Evolutionary conservation across 306 rosid genomes (phyloP), one percentile per base, ranked within the genome.

Genomic region (Quercus glauca): DNA sequence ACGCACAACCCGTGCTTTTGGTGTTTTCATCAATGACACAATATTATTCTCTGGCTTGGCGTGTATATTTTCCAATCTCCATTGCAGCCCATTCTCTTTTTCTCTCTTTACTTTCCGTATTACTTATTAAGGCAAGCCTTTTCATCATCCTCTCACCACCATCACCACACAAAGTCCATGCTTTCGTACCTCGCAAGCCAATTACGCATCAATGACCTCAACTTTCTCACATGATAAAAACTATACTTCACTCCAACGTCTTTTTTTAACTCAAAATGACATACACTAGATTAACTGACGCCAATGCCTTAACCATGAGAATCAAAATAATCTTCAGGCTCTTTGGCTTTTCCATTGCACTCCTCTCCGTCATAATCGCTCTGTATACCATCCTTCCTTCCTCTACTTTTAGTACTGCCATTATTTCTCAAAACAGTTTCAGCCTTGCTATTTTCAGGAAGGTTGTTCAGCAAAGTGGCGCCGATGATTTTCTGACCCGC

Each of bases 141-240:
- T 1, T 4, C 10, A 21, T 35, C 52, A 63, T 14, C 69, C n/a
- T 29, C 20, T 28, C 69, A 17, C 41, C 78, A 17, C 37, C 53
- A 76, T 75, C 74, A 79, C 51, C 83, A 19, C 78, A 67, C 52
- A 60, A 65, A 49, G 14, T 72, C 75, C 81, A 79, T 60, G 60
- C 82, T 83, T 85, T 82, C 93, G 86, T 91, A 69, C 72, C 92
- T 86, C 83, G 83, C 82, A 90, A 88, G 85, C 81, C 81, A 81
- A 76, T 64, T 77, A 17, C 41, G 69, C 74, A 80, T 72, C 85
- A 78, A 73, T 60, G 77, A 56, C 55, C 74, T 73, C 74, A 64
- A 41, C 45, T 2, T 85, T 68, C 74, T 71, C 79, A 72, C 75
- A 81, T 70, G 19, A 84, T 80, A 71, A 63, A 79, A 25, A 41